Conservation (phyloP, 306 rosid species). For the Lathyrus oleraceus region DNA sequence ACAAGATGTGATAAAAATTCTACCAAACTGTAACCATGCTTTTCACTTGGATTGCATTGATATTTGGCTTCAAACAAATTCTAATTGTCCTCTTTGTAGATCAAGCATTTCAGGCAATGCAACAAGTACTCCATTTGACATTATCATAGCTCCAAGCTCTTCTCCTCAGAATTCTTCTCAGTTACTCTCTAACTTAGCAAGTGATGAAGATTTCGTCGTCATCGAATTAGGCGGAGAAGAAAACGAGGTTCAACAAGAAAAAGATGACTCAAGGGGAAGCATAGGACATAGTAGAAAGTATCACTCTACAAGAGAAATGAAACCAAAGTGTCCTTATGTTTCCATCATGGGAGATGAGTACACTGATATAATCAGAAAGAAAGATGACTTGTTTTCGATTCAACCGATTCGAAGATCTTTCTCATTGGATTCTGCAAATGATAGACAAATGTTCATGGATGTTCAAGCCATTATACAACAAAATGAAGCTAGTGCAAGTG, state of each 20-base stretch:
- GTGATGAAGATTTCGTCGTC: constrained; percentile 76
- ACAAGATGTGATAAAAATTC: constrained; percentile 52
- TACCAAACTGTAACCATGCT: constrained; percentile 62
- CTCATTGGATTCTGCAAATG: constrained; percentile 76
- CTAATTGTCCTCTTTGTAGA: constrained; percentile 73
- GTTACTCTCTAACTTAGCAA: constrained; percentile 46
- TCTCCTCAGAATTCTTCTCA: constrained; percentile 75
- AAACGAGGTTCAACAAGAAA: constrained; percentile 47
- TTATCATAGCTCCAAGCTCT: constrained; percentile 69
- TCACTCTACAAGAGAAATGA: constrained; percentile 40
- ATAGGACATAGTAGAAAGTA: constrained; percentile 29
- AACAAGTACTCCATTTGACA: constrained; percentile 40
- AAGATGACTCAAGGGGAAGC: constrained; percentile 40
- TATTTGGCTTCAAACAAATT: constrained; percentile 63
- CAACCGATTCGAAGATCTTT: constrained; percentile 72
- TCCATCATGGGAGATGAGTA: constrained; percentile 83
- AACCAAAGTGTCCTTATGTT: constrained; percentile 51
- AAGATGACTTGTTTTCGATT: constrained; percentile 56
- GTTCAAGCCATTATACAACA: constrained; percentile 48
- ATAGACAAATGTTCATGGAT: constrained; percentile 53
- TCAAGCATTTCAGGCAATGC: constrained; percentile 52
- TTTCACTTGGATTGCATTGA: constrained; percentile 76
- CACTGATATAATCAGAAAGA: constrained; percentile 55
- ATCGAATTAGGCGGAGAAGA: constrained; percentile 59
- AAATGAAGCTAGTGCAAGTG: constrained; percentile 50